Percentiles rank a stretch among this genome's conserved stretches.
Evolutionary conservation across 331 rosid genomes (phyloP).

Genomic region (Arachis monticola): DNA sequence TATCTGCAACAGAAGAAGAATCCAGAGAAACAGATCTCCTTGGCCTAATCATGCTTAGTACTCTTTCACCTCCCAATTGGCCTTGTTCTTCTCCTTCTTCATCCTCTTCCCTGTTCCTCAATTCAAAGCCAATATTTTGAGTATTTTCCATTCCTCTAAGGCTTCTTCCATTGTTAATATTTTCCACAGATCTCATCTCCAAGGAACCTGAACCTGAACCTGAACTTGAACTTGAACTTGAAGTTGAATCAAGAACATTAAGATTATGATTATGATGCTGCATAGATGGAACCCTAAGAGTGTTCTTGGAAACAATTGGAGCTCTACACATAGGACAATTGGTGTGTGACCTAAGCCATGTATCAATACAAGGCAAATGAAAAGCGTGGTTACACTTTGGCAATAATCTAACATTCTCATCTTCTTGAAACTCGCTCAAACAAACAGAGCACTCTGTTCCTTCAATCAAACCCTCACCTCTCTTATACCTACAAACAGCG

Average conservation of each 20-base stretch:
- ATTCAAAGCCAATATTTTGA: constrained; percentile 26
- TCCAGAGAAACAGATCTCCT: constrained; percentile 70
- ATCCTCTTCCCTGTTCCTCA: constrained; percentile 21
- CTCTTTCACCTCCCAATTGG: constrained; percentile 21
- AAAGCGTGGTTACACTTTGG: constrained; percentile 86
- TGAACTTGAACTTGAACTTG: constrained; percentile 26
- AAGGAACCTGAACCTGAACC: constrained; percentile 25
- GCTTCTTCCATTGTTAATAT: constrained; percentile 12
- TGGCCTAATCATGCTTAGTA: constrained; percentile 4
- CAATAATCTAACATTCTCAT: constrained; percentile 63
- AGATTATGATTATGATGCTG: constrained; percentile 17
- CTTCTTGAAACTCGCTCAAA: constrained; percentile 70
- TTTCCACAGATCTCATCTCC: constrained; percentile 33
- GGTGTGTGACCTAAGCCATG: constrained; percentile 79
- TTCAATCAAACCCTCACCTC: constrained; percentile 71
- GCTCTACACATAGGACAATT: constrained; percentile 82
- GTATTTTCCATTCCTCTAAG: constrained; percentile 31
- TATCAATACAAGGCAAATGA: constrained; percentile 77
- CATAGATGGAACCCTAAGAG: constrained; percentile 22
- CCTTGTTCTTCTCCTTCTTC: constrained; percentile 9
- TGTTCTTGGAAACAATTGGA: constrained; percentile 43
- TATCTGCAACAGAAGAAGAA: constrained; percentile 51
- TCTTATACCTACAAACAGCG: constrained; percentile 60
- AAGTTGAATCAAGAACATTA: constrained; percentile 9
- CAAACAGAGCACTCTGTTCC: constrained; percentile 81